These are phyloP conservation scores for Pyricularia grisea DNA, from an alignment of 2,329 filamentous ascomycete genomes.

Conservation along the genomic window DNA sequence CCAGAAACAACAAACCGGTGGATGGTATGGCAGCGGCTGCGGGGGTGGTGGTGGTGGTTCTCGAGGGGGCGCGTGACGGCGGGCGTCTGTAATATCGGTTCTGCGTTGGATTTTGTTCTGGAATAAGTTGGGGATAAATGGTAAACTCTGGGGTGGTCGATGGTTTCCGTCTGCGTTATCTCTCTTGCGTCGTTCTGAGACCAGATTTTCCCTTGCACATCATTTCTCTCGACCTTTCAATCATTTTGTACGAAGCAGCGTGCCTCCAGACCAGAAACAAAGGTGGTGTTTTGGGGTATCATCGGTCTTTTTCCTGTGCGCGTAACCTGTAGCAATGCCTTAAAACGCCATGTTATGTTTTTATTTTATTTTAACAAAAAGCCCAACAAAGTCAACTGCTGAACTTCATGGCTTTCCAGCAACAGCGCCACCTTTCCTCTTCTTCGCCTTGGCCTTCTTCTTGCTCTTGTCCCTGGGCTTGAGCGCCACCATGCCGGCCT, in stretches of 20 bases:
- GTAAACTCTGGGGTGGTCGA: neutral
- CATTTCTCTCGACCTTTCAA: neutral
- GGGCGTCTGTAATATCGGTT: neutral
- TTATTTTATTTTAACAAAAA: too few relatives aligned
- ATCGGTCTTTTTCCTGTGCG: neutral
- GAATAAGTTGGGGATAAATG: neutral
- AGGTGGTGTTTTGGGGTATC: neutral
- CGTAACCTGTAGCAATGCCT: neutral
- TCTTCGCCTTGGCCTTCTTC: conserved; percentile 70
- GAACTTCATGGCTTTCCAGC: neutral
- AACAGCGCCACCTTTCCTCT: conserved; percentile 42
- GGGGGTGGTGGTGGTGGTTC: neutral
- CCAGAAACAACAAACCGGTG: neutral
- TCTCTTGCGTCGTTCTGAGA: neutral
- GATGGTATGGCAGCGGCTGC: too few relatives aligned
- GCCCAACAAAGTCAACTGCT: neutral
- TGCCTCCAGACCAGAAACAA: neutral
- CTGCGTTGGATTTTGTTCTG: neutral
- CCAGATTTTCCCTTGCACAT: neutral
- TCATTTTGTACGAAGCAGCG: neutral
- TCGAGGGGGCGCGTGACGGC: too few relatives aligned
- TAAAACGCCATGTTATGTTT: neutral
- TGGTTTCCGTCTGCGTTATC: neutral
- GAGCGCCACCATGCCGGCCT: conserved; percentile 75
- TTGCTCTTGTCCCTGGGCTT: conserved; percentile 92